These are phyloP conservation scores for Aspergillus ruber DNA, from an alignment of 2,329 filamentous ascomycete genomes.

Conservation along the genomic window DNA sequence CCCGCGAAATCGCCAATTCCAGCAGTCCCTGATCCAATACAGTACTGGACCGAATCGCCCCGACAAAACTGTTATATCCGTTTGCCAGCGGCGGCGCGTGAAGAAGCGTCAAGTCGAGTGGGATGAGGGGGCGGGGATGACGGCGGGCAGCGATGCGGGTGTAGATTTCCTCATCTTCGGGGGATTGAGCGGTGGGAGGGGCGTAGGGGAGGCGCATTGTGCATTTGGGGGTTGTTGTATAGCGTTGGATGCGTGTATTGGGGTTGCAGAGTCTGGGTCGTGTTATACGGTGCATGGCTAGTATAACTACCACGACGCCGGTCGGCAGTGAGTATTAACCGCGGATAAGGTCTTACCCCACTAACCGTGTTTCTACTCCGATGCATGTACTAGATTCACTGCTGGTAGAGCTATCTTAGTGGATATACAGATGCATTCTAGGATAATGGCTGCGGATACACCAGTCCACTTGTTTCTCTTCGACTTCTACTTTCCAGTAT, in stretches of 20 bases:
- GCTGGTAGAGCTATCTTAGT: no score
- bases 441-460: no score
- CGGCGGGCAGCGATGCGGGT: slow-evolving; percentile 60
- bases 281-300: background rate
- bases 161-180: slow-evolving; percentile 46
- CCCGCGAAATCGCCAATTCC: slow-evolving; percentile 72
- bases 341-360: no score
- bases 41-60: slow-evolving; percentile 48
- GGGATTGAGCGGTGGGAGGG: slow-evolving; percentile 17
- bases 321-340: no score
- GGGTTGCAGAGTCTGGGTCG: background rate
- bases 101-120: slow-evolving; percentile 69
- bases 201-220: slow-evolving; percentile 34
- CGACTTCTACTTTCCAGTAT: no score
- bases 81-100: slow-evolving; percentile 69
- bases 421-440: no score
- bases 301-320: no score
- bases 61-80: slow-evolving; percentile 57
- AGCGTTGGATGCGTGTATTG: no score
- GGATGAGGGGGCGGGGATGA: slow-evolving; percentile 61
- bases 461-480: no score
- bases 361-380: no score
- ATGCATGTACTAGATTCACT: no score
- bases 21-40: slow-evolving; percentile 48
- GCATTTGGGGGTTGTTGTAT: background rate